Conservation (phyloP, 352 stramenopile genomes). For the Aphanomyces euteiches region DNA sequence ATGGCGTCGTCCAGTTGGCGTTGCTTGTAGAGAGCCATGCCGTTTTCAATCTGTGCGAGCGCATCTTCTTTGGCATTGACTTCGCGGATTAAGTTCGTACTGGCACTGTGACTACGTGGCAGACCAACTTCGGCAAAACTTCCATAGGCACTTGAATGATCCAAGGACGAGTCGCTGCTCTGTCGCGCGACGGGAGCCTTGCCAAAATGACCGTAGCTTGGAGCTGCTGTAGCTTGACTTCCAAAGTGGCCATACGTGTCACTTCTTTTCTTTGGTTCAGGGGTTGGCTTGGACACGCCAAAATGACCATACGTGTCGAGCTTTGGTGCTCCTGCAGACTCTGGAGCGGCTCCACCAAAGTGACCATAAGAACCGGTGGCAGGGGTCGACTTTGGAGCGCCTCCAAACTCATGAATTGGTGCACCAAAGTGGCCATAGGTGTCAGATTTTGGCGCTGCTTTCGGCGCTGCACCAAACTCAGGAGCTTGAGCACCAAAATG, state of each 20-base stretch:
- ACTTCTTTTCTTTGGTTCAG: not conserved
- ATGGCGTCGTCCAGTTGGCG: slow-evolving; percentile 61
- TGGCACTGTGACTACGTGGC: not conserved
- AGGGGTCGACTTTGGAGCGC: too few species aligned
- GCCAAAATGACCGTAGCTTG: not conserved
- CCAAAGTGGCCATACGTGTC: not conserved
- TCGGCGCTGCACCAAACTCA: not conserved
- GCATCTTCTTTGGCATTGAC: slow-evolving; percentile 24
- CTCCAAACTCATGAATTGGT: too few species aligned
- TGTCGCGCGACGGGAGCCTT: not conserved
- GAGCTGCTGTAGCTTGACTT: not conserved
- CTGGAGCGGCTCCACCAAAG: not conserved
- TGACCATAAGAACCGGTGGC: not conserved
- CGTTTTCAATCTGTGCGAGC: slow-evolving; percentile 63
- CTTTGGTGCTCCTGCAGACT: too few species aligned
- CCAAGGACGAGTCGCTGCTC: not conserved
- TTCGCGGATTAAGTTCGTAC: not conserved
- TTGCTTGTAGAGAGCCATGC: slow-evolving; percentile 74
- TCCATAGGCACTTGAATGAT: not conserved
- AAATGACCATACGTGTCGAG: slow-evolving; percentile 16
- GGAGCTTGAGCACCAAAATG: not conserved
- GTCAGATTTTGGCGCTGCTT: not conserved
- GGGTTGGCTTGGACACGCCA: not conserved
- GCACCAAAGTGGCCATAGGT: slow-evolving; percentile 20
- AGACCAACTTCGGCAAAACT: not conserved